Conservation (phyloP, 768 basidiomycete genomes). For the Ramaria sp. region DNA sequence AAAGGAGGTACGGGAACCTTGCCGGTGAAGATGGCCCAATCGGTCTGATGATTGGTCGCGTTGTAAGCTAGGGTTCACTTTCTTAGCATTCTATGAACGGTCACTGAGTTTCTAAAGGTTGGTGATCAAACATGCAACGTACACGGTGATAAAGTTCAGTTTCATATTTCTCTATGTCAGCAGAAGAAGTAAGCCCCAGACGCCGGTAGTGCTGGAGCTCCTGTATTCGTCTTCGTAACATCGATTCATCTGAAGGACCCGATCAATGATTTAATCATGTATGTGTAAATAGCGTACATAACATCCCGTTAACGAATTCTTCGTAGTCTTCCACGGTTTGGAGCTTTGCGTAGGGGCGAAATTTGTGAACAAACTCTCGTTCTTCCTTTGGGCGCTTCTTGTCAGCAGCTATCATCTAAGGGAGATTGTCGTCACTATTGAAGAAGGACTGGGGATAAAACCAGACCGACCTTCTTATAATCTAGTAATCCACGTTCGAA, state of each 20-base stretch:
- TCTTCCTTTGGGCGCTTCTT: slow-evolving; percentile 89
- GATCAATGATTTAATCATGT: background rate
- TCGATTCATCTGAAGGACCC: slow-evolving; percentile 59
- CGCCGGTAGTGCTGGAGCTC: slow-evolving; percentile 88
- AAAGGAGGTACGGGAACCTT: background rate
- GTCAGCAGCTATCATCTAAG: slow-evolving; percentile 80
- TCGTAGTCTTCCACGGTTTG: slow-evolving; percentile 92
- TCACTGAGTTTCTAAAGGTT: slow-evolving; percentile 2
- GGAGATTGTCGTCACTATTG: slow-evolving; percentile 6
- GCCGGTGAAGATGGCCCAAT: background rate
- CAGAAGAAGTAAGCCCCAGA: slow-evolving; percentile 69
- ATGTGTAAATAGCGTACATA: slow-evolving; percentile 50
- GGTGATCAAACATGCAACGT: slow-evolving; percentile 18
- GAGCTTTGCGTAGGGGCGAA: slow-evolving; percentile 83
- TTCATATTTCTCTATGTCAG: slow-evolving; percentile 91
- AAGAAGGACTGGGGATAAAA: slow-evolving; percentile 1
- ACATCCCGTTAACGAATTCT: slow-evolving; percentile 72
- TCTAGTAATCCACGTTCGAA: slow-evolving; percentile 87
- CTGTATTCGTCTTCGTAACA: slow-evolving; percentile 78
- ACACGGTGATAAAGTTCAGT: slow-evolving; percentile 65
- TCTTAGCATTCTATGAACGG: slow-evolving; percentile 6
- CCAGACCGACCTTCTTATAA: slow-evolving; percentile 76
- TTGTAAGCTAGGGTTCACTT: slow-evolving; percentile 4
- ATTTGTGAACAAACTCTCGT: slow-evolving; percentile 77
- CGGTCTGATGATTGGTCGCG: slow-evolving; percentile 8